Percentiles rank a stretch among this genome's conserved stretches.
Evolutionary conservation across 129 eudicot genomes (phyloP).

Genomic region (Chrysanthemum makinoi): DNA sequence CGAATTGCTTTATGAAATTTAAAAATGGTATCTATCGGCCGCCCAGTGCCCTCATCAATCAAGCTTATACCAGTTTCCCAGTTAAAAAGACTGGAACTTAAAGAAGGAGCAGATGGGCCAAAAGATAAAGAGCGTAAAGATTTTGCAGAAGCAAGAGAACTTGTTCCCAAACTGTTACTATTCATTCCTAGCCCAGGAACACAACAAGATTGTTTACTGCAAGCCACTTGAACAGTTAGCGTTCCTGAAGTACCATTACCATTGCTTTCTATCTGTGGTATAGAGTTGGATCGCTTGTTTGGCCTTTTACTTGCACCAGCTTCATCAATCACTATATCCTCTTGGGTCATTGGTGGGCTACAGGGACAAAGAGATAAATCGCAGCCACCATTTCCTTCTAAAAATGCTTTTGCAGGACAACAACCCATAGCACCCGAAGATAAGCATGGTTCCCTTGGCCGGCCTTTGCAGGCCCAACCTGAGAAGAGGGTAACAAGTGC

Average conservation of each 20-base stretch:
- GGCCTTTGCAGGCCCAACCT: constrained; percentile 99
- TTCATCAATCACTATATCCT: too few species aligned
- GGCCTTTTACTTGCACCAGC: constrained; percentile 12
- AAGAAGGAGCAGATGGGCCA: constrained; percentile 86
- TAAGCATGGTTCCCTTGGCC: constrained; percentile 60
- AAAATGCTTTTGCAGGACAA: constrained; percentile 60
- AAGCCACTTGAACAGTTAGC: constrained; percentile 30
- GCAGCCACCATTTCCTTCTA: constrained; percentile 34
- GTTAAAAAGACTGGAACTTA: constrained; percentile 81
- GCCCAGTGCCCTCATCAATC: constrained; percentile 52
- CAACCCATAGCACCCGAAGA: constrained; percentile 68
- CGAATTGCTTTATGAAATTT: constrained; percentile 97
- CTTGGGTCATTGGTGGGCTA: constrained; percentile 18
- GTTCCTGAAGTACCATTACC: constrained; percentile 27
- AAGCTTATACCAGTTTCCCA: constrained; percentile 88
- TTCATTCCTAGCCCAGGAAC: constrained; percentile 96
- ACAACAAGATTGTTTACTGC: constrained; percentile 68
- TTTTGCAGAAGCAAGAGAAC: constrained; percentile 45
- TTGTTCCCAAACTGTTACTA: constrained; percentile 49
- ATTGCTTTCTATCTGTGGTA: constrained; percentile 35
- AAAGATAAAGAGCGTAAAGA: constrained; percentile 85
- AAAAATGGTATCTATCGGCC: constrained; percentile 94
- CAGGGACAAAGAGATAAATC: constrained; percentile 38
- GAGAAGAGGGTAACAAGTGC: constrained; percentile 96
- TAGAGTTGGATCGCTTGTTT: constrained; percentile 41